phyloP scores from a whole-genome alignment of 2,329 filamentous ascomycete genomes.

The Ophiostoma australiae region DNA sequence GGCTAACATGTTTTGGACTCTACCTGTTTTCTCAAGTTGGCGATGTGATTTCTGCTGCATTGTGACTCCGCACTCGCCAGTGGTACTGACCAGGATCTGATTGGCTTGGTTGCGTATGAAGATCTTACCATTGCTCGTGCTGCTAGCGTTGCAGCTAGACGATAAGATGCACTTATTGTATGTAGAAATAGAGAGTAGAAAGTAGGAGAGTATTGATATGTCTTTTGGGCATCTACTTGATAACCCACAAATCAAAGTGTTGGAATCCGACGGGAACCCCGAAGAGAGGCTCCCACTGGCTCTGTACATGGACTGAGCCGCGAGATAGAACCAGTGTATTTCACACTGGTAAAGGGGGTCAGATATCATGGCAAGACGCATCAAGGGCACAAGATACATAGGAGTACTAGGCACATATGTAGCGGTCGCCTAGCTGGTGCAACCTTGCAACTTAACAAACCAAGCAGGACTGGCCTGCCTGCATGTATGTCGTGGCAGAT shows the following conservation, averaged over 20 bases:
- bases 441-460: neutral
- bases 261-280: too few species aligned
- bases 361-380: neutral
- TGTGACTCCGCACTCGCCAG: neutral
- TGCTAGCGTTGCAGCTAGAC: neutral
- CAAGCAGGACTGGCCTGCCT: neutral
- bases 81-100: neutral
- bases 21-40: neutral
- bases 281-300: too few species aligned
- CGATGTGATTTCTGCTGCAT: neutral
- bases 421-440: neutral
- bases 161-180: neutral
- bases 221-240: too few species aligned
- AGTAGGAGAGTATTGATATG: too few species aligned
- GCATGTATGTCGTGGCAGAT: slow-evolving; percentile 6
- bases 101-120: neutral
- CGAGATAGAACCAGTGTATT: too few species aligned
- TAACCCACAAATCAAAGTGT: too few species aligned
- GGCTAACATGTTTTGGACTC: neutral
- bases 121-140: neutral
- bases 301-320: too few species aligned
- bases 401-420: neutral
- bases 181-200: too few species aligned
- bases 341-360: too few species aligned
- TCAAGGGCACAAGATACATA: neutral